phyloP scores from a whole-genome alignment of 208 protist genomes.

The Borovskyia barvae region DNA sequence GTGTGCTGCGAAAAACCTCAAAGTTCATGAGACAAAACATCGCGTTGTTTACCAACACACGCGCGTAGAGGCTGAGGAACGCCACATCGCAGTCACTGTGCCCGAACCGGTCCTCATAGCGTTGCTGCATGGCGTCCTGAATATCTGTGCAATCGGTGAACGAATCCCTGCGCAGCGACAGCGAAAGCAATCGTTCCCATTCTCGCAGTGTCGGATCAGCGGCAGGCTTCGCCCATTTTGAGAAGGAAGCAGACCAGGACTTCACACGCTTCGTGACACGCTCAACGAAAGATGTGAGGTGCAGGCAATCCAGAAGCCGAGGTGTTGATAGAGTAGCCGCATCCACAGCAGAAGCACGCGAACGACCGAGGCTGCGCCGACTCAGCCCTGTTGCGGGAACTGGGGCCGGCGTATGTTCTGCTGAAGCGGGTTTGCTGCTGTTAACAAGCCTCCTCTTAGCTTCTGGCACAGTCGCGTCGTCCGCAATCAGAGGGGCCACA shows the following conservation, averaged over 20 bases:
- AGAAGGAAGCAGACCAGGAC: slow-evolving; percentile 20
- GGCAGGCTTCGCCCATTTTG: slow-evolving; percentile 28
- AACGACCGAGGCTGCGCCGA: neutral
- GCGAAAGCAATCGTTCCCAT: slow-evolving; percentile 32
- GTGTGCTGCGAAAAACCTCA: slow-evolving; percentile 36
- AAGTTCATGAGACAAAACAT: slow-evolving; percentile 69
- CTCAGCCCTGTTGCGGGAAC: too few species aligned
- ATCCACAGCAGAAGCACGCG: too few species aligned
- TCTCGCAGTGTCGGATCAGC: slow-evolving; percentile 30
- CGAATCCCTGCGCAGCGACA: slow-evolving; percentile 31
- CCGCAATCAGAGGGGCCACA: neutral
- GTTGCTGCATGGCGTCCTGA: slow-evolving; percentile 29
- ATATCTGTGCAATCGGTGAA: slow-evolving; percentile 42
- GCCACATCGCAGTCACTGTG: slow-evolving; percentile 11
- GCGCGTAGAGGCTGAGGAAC: slow-evolving; percentile 56
- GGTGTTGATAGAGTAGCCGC: slow-evolving; percentile 11
- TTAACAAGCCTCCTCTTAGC: too few species aligned
- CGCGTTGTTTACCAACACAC: slow-evolving; percentile 63
- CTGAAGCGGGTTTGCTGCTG: too few species aligned
- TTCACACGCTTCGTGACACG: slow-evolving; percentile 11
- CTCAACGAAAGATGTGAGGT: slow-evolving; percentile 17
- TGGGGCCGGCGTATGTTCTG: too few species aligned
- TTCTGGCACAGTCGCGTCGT: neutral
- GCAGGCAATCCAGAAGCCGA: slow-evolving; percentile 8
- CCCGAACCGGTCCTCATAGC: slow-evolving; percentile 30